Conservation (phyloP, 2,329 filamentous ascomycete genomes). For the Cercospora canescens region DNA sequence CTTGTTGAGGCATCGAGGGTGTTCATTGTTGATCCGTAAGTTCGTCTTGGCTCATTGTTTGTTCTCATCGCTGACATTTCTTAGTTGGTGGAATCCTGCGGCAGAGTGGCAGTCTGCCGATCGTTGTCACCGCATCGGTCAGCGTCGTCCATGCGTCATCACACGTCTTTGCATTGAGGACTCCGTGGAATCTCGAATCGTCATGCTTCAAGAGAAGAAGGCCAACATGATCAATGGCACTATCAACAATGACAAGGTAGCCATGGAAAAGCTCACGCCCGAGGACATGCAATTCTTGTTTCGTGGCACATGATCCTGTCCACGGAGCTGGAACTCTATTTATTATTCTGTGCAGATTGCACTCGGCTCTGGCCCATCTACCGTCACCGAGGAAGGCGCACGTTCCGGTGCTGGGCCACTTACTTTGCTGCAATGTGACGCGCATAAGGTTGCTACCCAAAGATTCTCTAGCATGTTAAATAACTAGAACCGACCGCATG, state of each 20-base stretch:
- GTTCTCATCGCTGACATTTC: constrained; percentile 8
- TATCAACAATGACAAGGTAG: constrained; percentile 87
- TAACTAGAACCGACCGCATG: background rate
- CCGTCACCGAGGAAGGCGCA: background rate
- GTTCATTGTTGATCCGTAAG: constrained; percentile 89
- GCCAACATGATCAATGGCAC: constrained; percentile 97
- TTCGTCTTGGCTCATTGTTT: constrained; percentile 24
- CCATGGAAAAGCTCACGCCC: constrained; percentile 86
- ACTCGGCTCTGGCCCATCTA: background rate
- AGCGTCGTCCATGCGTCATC: constrained; percentile 89
- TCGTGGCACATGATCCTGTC: constrained; percentile 59
- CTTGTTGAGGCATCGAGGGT: constrained; percentile 92
- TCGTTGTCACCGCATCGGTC: constrained; percentile 82
- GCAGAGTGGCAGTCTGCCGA: constrained; percentile 98
- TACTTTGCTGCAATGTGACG: background rate
- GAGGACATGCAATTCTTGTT: constrained; percentile 97
- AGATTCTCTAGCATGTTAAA: background rate
- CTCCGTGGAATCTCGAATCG: constrained; percentile 93
- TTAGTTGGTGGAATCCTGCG: constrained; percentile 97
- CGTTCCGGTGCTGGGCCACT: too few relatives aligned
- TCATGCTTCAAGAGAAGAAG: constrained; percentile 97
- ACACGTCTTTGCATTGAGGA: constrained; percentile 95
- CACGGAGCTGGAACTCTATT: background rate
- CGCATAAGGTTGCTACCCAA: background rate
- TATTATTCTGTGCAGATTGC: background rate